Percentiles rank a stretch among this genome's conserved stretches.
phyloP scores from a whole-genome alignment of 306 rosid species.

The Cicer cuneatum region DNA sequence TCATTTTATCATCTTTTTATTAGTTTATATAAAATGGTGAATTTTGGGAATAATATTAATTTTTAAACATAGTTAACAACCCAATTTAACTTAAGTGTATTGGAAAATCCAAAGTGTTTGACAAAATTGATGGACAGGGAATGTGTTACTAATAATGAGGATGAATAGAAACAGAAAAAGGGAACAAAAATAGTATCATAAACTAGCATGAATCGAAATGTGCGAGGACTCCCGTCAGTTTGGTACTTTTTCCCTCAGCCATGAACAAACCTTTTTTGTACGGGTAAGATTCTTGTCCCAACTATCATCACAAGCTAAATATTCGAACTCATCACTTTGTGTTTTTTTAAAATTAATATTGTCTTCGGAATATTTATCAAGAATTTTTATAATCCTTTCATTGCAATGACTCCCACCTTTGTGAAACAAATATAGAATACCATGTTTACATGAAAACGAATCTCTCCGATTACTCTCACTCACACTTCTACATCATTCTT shows the following conservation, averaged over 20 bases:
- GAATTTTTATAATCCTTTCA: constrained; percentile 11
- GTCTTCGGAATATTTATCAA: constrained; percentile 1
- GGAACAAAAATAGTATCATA: neutral
- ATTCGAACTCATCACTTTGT: constrained; percentile 39
- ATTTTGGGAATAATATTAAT: no score
- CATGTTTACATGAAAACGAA: no score
- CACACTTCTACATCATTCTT: no score
- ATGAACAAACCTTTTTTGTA: constrained; percentile 35
- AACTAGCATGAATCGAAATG: neutral
- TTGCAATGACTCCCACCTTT: neutral
- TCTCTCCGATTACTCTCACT: no score
- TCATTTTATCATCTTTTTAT: no score
- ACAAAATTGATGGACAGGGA: constrained; percentile 6
- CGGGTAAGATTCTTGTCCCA: neutral
- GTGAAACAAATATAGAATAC: no score
- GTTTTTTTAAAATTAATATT: neutral
- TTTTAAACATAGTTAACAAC: no score
- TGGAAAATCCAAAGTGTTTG: neutral
- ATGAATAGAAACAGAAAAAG: no score
- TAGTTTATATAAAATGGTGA: no score
- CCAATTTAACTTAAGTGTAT: no score
- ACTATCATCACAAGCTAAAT: constrained; percentile 2
- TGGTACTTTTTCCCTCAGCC: neutral
- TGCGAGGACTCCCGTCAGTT: constrained; percentile 23
- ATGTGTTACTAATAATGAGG: constrained; percentile 15